Evolutionary conservation across 805 yeast species (phyloP), one percentile per base, ranked within the genome.

Genomic region (Metschnikowia baotianmanensis): DNA sequence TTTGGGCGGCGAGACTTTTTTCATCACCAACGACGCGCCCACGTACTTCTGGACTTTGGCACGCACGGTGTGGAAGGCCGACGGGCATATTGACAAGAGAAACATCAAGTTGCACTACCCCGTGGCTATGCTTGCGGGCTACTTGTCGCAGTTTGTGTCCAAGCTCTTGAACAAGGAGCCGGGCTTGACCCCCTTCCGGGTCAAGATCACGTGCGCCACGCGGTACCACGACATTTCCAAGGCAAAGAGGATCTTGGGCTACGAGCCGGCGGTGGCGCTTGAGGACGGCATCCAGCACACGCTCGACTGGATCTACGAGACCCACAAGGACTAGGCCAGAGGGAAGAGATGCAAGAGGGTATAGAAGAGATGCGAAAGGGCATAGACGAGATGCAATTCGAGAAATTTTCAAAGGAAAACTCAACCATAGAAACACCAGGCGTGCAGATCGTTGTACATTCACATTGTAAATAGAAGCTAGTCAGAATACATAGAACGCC

Each of bases 31-130:
- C 60, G 98, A 90, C 63, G 75, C 90, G 3, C 99, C 99, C 15
- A 77, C 93, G 13, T 95, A 90, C 63, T 93, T 93, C 64, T 93
- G 98, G 97, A 87, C 97, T 3, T 71, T 93, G 53, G 97, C 97
- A 7, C 78, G 97, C 57, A 85, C 95, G 1, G 95, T 93, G 19
- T 93, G 98, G 98, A 91, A 91, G 61, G 90, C 91, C 17, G 96
- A 89, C 64, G 97, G 96, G 3, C 84, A 82, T 57, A 75, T 86
- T 40, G 93, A 84, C 51, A 74, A 74, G 21, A 71, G 64, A 38
- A 82, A 80, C 51, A 80, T 87, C 49, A 89, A 80, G 16, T 72
- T 93, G 43, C 73, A 74, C 34, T 77, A 84, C 55, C 79, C 85
- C 0, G 66, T 87, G n/a, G 98, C 96, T 2, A 74, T 93, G 45